Conservation (phyloP, 768 basidiomycete species). For the Tylopilus felleus region DNA sequence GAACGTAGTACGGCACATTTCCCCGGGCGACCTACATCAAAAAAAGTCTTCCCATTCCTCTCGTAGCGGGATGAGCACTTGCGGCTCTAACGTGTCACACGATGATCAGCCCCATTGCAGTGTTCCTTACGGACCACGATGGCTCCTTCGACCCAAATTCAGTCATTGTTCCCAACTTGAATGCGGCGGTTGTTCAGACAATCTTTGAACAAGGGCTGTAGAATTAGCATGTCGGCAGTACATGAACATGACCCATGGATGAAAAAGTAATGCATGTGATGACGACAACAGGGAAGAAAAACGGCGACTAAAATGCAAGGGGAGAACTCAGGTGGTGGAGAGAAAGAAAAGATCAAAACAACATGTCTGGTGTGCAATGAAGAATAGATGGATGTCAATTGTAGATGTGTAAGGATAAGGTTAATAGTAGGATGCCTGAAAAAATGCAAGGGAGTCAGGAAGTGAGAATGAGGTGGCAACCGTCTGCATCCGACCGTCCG, state of each 20-base stretch:
- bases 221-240: conserved; percentile 8
- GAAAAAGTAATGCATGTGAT: conserved; percentile 5
- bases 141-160: background rate
- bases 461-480: background rate
- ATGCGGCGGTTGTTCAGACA: background rate
- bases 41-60: too few species aligned
- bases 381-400: background rate
- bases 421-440: conserved; percentile 18
- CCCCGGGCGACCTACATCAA: too few species aligned
- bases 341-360: background rate
- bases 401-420: conserved; percentile 12
- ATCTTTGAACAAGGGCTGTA: background rate
- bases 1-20: too few species aligned
- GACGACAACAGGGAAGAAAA: conserved; percentile 4
- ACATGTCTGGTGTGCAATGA: background rate
- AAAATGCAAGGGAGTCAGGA: conserved; percentile 1
- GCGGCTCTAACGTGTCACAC: too few species aligned
- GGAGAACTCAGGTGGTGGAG: background rate
- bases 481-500: conserved; percentile 11
- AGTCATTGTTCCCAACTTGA: background rate
- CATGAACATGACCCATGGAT: conserved; percentile 3
- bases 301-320: conserved; percentile 1
- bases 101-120: too few species aligned
- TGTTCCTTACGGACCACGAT: too few species aligned
- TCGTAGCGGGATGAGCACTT: too few species aligned